Evolutionary conservation across 2,329 filamentous ascomycete species (phyloP), one percentile per base, ranked within the genome.

Genomic region (Phoma sp.): DNA sequence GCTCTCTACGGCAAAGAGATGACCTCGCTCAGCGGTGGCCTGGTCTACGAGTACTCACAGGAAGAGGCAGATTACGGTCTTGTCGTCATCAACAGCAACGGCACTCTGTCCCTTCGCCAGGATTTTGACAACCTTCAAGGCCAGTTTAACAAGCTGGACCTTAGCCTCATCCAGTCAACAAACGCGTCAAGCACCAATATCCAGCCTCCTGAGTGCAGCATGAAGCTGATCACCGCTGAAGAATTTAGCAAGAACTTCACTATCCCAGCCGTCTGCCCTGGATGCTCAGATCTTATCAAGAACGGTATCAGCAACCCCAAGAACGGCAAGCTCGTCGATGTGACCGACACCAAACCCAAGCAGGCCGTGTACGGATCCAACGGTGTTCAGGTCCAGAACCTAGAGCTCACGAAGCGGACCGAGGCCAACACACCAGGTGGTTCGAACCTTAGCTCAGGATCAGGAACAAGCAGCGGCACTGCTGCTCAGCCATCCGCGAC

Each of bases 1-100:
- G 80, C 87, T 57, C 86, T 95, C 61, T 93, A 93, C 74, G 83
- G 89, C 51, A 67, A 80, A 32, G 66, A 91, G 60, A 92, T 93
- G 88, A 87, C 80, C 15, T 79, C 85, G 51, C 86, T 93, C 68
- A 88, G 86, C 48, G 91, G 91, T 59, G 90, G 90, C 60, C 81
- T 95, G 38, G 89, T 93, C 38, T 95, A 93, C 79, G 89, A 95
- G 76, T 93, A 85, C 75, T 87, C 86, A 1, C 83, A 92, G 75
- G 91, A 93, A 71, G 75, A 78, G 34, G 87, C 88, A 72, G 74
- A 83, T 63, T 84, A 78, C 60, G 81, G 81, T 40, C 71, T 84
- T 6, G 78, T 82, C 10, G 57, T 73, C 28, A 70, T 80, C 55
- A 74, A 79, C 57, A 59, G 64, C 53, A 77, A 83, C 54, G 73